These are phyloP conservation scores for Trametes cinnabarina DNA, from an alignment of 768 basidiomycete genomes.

Conservation along the genomic window DNA sequence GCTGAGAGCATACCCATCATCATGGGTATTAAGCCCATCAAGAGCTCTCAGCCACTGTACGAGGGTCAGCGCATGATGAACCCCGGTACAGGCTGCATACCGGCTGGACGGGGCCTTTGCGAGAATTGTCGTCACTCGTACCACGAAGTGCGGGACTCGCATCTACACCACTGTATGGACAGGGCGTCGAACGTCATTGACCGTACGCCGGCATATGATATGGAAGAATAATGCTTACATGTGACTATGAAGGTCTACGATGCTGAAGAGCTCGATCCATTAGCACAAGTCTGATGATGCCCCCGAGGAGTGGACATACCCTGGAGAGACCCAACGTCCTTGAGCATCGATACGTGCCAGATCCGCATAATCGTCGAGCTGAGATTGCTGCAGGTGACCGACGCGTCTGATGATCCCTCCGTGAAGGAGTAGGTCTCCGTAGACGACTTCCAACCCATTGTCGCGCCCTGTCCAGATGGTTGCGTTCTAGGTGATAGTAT, in stretches of 20 bases:
- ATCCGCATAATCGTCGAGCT: conserved; percentile 25
- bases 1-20: conserved; percentile 65
- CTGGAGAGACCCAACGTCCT: conserved; percentile 79
- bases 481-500: conserved; percentile 46
- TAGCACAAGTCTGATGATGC: not conserved
- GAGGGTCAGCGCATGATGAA: not conserved
- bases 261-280: conserved; percentile 8
- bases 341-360: conserved; percentile 59
- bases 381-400: conserved; percentile 41
- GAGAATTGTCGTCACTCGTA: conserved; percentile 43
- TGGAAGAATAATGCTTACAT: conserved; percentile 22
- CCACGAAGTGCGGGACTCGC: conserved; percentile 29
- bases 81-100: not conserved
- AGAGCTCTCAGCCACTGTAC: conserved; percentile 61
- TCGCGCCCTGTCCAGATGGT: conserved; percentile 79
- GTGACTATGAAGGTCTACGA: conserved; percentile 20
- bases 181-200: not conserved
- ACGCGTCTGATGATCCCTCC: conserved; percentile 64
- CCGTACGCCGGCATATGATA: conserved; percentile 32
- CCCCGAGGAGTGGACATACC: conserved; percentile 29
- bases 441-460: conserved; percentile 64
- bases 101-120: conserved; percentile 33
- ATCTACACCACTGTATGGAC: not conserved
- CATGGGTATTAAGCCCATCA: conserved; percentile 81
- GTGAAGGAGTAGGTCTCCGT: conserved; percentile 67